Evolutionary conservation across 192 early-diverging fungal species (phyloP).

Genomic region (Thamnidium elegans): DNA sequence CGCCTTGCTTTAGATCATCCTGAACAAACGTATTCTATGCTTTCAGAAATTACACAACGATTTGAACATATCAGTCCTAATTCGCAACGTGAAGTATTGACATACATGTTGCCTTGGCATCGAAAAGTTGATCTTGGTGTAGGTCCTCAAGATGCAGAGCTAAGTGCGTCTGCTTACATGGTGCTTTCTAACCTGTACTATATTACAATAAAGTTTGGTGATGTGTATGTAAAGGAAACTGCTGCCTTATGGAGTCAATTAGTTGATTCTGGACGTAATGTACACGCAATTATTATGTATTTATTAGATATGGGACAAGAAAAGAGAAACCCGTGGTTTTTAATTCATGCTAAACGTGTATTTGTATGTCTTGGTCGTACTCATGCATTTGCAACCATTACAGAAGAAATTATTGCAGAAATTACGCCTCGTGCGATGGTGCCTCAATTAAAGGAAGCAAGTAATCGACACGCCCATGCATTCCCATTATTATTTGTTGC

Average conservation of each 20-base stretch:
- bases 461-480: constrained; percentile 29
- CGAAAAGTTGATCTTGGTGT: constrained; percentile 65
- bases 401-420: constrained; percentile 60
- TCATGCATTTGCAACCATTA: constrained; percentile 50
- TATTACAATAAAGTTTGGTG: constrained; percentile 78
- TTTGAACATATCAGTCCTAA: constrained; percentile 59
- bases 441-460: constrained; percentile 44
- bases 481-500: constrained; percentile 57
- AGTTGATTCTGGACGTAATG: constrained; percentile 57
- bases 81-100: constrained; percentile 66
- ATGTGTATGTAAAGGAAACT: constrained; percentile 72
- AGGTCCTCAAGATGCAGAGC: constrained; percentile 41
- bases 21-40: constrained; percentile 63
- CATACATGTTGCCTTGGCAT: constrained; percentile 79
- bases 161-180: constrained; percentile 48
- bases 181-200: constrained; percentile 78
- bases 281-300: constrained; percentile 66
- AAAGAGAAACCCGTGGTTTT: constrained; percentile 75
- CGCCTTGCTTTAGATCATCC: constrained; percentile 62
- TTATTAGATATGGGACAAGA: constrained; percentile 69
- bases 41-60: constrained; percentile 74
- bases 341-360: constrained; percentile 76
- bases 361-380: constrained; percentile 73
- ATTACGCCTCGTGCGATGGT: constrained; percentile 75
- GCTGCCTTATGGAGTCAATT: constrained; percentile 77